phyloP scores from a whole-genome alignment of 2,329 filamentous ascomycete genomes.

The Falciphora oryzae region DNA sequence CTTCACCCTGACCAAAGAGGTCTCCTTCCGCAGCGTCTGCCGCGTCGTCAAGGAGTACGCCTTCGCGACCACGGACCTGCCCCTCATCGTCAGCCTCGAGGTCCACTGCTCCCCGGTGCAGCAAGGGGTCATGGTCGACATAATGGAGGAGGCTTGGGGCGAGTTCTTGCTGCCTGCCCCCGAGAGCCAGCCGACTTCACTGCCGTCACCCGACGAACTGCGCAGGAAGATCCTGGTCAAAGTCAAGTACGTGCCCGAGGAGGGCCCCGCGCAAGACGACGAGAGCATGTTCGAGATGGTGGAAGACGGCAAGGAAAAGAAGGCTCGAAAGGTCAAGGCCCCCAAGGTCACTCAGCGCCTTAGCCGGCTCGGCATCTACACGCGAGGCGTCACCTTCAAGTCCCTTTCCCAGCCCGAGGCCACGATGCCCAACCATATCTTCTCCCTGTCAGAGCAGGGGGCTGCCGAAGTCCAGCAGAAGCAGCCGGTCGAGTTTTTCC shows the following conservation, averaged over 20 bases:
- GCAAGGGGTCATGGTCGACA: slow-evolving; percentile 84
- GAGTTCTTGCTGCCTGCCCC: slow-evolving; percentile 58
- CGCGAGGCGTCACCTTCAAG: slow-evolving; percentile 76
- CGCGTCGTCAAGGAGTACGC: slow-evolving; percentile 71
- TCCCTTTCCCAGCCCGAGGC: slow-evolving; percentile 67
- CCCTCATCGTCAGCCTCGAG: slow-evolving; percentile 91
- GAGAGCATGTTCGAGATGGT: neutral
- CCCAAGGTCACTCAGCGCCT: slow-evolving; percentile 61
- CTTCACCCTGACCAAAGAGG: slow-evolving; percentile 86
- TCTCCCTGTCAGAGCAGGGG: slow-evolving; percentile 57
- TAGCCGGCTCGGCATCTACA: slow-evolving; percentile 75
- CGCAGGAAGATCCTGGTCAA: slow-evolving; percentile 78
- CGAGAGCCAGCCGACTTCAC: slow-evolving; percentile 38
- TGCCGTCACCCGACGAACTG: slow-evolving; percentile 66
- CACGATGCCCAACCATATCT: slow-evolving; percentile 61
- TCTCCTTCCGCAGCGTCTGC: slow-evolving; percentile 83
- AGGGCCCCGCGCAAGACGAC: slow-evolving; percentile 9
- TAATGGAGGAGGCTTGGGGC: slow-evolving; percentile 84
- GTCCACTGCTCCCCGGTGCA: slow-evolving; percentile 78
- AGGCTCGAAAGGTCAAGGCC: neutral
- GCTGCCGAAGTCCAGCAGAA: slow-evolving; percentile 57
- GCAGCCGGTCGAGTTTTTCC: slow-evolving; percentile 53
- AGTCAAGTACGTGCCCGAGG: slow-evolving; percentile 61
- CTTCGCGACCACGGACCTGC: slow-evolving; percentile 69
- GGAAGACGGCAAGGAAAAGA: slow-evolving; percentile 17